A percentile compares a stretch with the other conserved stretches of the same genome.
These are phyloP conservation scores for Aspergillus incahuasiensis DNA, from an alignment of 495 filamentous ascomycete species.

Conservation along the genomic window DNA sequence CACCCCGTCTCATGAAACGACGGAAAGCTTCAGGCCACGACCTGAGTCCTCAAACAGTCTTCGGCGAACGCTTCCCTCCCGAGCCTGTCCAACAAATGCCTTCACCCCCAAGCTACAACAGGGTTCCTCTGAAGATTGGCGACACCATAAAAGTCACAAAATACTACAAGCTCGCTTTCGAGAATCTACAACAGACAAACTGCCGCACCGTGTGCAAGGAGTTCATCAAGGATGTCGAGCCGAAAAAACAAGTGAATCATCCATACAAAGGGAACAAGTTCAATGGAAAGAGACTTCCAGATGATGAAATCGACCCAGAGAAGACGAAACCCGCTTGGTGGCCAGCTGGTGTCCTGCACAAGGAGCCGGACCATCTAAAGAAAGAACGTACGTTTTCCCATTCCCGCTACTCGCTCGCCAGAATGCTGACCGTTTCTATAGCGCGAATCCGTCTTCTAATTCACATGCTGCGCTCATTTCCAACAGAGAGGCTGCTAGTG, in stretches of 20 bases:
- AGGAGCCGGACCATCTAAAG: conserved; percentile 78
- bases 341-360: conserved; percentile 63
- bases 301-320: conserved; percentile 44
- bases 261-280: conserved; percentile 67
- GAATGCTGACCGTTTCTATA: conserved; percentile 12
- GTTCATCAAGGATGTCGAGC: conserved; percentile 78
- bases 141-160: conserved; percentile 32
- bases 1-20: conserved; percentile 32
- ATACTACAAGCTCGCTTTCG: conserved; percentile 38
- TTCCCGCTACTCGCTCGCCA: neutral
- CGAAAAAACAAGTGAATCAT: conserved; percentile 78
- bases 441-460: conserved; percentile 40
- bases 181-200: conserved; percentile 43
- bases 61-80: conserved; percentile 18
- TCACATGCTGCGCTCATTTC: conserved; percentile 44
- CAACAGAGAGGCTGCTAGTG: conserved; percentile 38
- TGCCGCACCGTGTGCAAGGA: conserved; percentile 61
- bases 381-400: conserved; percentile 62
- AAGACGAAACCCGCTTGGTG: conserved; percentile 74
- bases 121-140: conserved; percentile 36
- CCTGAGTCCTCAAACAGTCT: conserved; percentile 13
- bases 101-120: conserved; percentile 28
- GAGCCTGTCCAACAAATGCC: conserved; percentile 28
- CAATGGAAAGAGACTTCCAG: conserved; percentile 31
- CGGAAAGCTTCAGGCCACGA: conserved; percentile 26